Base-by-base conservation (phyloP, 176 grass and related monocot genomes). In the Cenchrus americanus region DNA sequence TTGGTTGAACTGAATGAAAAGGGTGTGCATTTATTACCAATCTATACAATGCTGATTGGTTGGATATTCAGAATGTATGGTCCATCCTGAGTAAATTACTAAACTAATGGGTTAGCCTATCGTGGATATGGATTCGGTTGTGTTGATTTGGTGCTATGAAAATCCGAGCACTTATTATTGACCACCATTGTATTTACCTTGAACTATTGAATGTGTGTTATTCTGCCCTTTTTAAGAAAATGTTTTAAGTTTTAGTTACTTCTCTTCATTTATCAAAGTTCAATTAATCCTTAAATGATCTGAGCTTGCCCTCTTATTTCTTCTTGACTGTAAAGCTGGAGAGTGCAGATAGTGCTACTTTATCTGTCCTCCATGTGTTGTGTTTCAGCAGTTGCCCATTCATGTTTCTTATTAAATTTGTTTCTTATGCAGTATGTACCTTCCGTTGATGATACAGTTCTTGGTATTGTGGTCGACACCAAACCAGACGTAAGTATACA, bases 401-500 rank as follows among this genome's bases (percentile, higher is more conserved):
- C 42, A 77, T 86, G 44, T 42, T 52, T 41, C 76, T 81, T 82
- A 17, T 75, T 60, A n/a, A 44, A 44, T 76, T 18, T 76, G 64
- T 79, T 32, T 78, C 82, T 76, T 17, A 37, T 82, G 78, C 89
- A 96, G 93, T 99, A 99, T 89, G 47, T 84, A 79, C 91, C 91
- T 80, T 90, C 69, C 18, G 81, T 86, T 44, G 93, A 89, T 81
- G 91, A 96, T 89, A 82, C 80, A 46, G 81, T 96, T 91, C 89
- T 96, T 84, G 91, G 93, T 42, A 69, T 94, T 84, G 91, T 96
- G 77, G 91, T 96, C 61, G 93, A 96, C 87, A 90, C 76, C 66
- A 99, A 88, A 82, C 87, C 89, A 87, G 93, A 96, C 75, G 97
- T 96, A 90, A 96, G 93, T 96, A 69, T 53, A 76, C 40, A 59